A percentile compares a stretch with the other conserved stretches of the same genome.
These are phyloP conservation scores for Novymonas esmeraldas DNA, from an alignment of 208 protist species.

Conservation along the genomic window DNA sequence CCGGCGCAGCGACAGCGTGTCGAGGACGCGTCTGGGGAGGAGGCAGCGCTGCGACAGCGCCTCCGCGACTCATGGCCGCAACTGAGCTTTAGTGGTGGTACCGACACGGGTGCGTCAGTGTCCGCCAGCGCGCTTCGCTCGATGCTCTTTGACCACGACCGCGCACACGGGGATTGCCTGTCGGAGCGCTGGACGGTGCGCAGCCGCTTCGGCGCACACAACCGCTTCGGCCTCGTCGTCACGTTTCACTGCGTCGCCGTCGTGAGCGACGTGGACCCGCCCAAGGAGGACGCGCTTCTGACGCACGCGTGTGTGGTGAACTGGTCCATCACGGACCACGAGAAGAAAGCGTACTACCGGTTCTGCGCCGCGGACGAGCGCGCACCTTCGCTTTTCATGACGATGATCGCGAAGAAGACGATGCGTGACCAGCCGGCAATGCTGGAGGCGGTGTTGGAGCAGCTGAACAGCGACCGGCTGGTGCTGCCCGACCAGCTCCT, in stretches of 20 bases:
- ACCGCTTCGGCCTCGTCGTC: conserved; percentile 47
- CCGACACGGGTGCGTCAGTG: conserved; percentile 9
- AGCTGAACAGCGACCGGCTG: conserved; percentile 39
- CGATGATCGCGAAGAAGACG: conserved; percentile 45
- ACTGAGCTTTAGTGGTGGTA: conserved; percentile 6
- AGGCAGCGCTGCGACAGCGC: conserved; percentile 32
- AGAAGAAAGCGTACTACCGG: conserved; percentile 52
- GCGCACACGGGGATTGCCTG: conserved; percentile 42
- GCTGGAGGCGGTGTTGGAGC: conserved; percentile 63
- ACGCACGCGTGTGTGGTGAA: conserved; percentile 34
- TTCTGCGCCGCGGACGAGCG: conserved; percentile 57
- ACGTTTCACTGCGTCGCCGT: conserved; percentile 48
- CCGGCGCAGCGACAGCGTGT: conserved; percentile 24
- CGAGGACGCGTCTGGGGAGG: conserved; percentile 31
- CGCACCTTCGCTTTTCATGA: conserved; percentile 40
- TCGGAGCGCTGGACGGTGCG: conserved; percentile 52
- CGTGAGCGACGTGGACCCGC: conserved; percentile 42
- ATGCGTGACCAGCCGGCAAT: conserved; percentile 36
- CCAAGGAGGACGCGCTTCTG: conserved; percentile 18
- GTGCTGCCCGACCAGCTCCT: conserved; percentile 51
- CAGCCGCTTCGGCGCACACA: conserved; percentile 38
- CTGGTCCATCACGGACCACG: conserved; percentile 63
- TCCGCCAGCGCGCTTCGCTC: conserved; percentile 21
- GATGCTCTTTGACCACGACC: conserved; percentile 41
- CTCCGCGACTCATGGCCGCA: conserved; percentile 47